These are phyloP conservation scores for Solanum sejunctum DNA, from an alignment of 257 asterid species.

Conservation along the genomic window DNA sequence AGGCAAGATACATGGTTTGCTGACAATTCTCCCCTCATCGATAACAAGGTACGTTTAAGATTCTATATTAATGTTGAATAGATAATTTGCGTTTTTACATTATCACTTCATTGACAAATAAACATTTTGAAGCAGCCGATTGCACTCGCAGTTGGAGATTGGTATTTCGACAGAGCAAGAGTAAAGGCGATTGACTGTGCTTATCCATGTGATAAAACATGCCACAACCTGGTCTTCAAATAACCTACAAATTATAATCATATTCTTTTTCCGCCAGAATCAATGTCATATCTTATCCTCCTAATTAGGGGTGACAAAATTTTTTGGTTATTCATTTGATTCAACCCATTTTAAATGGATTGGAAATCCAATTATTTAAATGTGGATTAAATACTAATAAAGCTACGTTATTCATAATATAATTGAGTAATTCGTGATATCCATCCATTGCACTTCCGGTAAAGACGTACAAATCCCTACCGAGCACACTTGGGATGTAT, in stretches of 20 bases:
- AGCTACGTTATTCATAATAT: background rate
- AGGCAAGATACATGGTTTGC: constrained; percentile 19
- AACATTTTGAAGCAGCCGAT: constrained; percentile 33
- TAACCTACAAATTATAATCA: constrained; percentile 9
- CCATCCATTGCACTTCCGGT: background rate
- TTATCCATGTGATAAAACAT: constrained; percentile 74
- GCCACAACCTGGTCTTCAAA: constrained; percentile 80
- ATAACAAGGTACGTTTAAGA: constrained; percentile 1
- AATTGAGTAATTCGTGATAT: background rate
- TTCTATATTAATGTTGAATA: background rate
- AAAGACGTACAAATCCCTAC: background rate
- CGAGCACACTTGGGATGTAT: background rate
- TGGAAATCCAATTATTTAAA: too few relatives aligned
- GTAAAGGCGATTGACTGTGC: constrained; percentile 66
- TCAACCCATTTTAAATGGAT: too few relatives aligned
- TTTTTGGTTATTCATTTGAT: too few relatives aligned
- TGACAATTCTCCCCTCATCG: constrained; percentile 10
- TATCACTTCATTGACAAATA: background rate
- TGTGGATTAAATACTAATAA: background rate
- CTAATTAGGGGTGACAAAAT: background rate
- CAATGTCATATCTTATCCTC: background rate
- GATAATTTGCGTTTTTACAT: background rate
- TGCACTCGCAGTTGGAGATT: constrained; percentile 81
- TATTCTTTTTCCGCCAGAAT: background rate
- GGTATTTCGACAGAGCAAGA: constrained; percentile 62